Evolutionary conservation across 495 filamentous ascomycete genomes (phyloP), one percentile per base, ranked within the genome.

Genomic region (Pyrenula massariospora): DNA sequence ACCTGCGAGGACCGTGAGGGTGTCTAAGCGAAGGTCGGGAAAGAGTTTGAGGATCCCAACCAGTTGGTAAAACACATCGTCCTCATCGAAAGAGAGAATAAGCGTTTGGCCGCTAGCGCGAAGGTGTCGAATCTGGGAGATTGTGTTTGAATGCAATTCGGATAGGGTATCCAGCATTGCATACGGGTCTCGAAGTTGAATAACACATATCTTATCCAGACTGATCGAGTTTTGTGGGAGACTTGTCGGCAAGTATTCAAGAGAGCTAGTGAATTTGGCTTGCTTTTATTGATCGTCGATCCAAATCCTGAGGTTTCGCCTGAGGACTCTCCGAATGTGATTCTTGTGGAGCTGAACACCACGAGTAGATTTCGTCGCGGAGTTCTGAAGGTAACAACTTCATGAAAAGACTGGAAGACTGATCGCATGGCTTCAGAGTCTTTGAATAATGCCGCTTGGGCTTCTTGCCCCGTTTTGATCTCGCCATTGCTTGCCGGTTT

Each of bases 31-130:
- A 24, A 64, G 49, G 22, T 23, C 54, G 10, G 62, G 62, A 12
- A 64, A 57, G 10, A 64, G 57, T 51, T 64, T 64, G 47, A 64
- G 60, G 15, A 48, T 42, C 53, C 49, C 59, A 25, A 53, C 60
- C n/a, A 63, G 60, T 49, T 24, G 50, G 48, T 60, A 62, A 48
- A 24, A 57, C 15, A 59, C 49, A 22, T 64, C 60, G 53, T 48
- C 42, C 11, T 19, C 42, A 19, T 48, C n/a, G n/a, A n/a, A n/a
- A n/a, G n/a, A n/a, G n/a, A n/a, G n/a, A n/a, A n/a, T n/a, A n/a
- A n/a, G n/a, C n/a, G n/a, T n/a, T n/a, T n/a, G 31, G 31, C 31
- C 15, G 31, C 8, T 42, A 8, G 31, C 15, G 31, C 31, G 31
- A 8, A 42, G 5, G 15, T 42, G 31, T 42, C 15, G 5, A 15